phyloP scores from a whole-genome alignment of 2,329 filamentous ascomycete species.

The Colletotrichum musae region DNA sequence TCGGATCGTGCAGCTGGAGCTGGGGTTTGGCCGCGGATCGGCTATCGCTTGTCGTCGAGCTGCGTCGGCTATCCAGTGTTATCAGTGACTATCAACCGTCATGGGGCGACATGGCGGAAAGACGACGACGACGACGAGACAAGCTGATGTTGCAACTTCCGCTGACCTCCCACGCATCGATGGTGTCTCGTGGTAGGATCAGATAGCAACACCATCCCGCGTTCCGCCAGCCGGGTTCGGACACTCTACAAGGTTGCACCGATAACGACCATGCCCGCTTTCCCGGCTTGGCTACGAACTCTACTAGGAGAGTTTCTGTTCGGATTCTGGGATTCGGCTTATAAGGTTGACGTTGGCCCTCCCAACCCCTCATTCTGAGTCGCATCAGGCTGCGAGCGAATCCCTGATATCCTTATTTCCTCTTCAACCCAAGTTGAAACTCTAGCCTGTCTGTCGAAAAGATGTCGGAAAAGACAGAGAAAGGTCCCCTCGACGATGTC shows the following conservation, averaged over 20 bases:
- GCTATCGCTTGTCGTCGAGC: conserved; percentile 9
- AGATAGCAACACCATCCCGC: neutral
- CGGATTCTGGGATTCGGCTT: neutral
- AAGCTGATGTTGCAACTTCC: neutral
- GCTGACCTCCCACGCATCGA: neutral
- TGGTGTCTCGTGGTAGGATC: neutral
- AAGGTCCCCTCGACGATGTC: neutral
- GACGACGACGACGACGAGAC: neutral
- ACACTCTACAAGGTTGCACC: neutral
- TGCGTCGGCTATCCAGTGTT: conserved; percentile 17
- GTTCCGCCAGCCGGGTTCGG: neutral
- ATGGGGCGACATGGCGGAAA: neutral
- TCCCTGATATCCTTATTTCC: neutral
- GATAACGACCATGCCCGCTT: conserved; percentile 5
- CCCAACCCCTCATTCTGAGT: neutral
- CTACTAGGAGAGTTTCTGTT: neutral
- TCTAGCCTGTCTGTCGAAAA: neutral
- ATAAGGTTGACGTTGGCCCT: too few relatives aligned
- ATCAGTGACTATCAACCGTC: neutral
- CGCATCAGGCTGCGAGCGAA: neutral
- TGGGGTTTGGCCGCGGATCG: conserved; percentile 13
- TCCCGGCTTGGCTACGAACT: conserved; percentile 7
- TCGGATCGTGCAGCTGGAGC: neutral
- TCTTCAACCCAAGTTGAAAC: too few relatives aligned
- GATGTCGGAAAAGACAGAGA: conserved; percentile 20